phyloP scores from a whole-genome alignment of 2,329 filamentous ascomycete genomes.

The Mariannaea sp. region DNA sequence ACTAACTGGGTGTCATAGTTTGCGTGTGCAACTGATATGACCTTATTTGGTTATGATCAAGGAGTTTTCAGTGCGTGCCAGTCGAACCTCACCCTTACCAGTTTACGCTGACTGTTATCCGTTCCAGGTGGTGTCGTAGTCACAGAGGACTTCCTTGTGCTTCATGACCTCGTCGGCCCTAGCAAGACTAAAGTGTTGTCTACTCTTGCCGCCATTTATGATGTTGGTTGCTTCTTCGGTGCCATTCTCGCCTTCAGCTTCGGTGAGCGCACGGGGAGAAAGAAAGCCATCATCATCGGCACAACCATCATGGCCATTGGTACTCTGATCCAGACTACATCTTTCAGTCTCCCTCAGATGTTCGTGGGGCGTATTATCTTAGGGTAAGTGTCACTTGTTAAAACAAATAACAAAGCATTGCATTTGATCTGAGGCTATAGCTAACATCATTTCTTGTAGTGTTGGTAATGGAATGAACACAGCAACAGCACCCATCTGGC shows the following conservation, averaged over 20 bases:
- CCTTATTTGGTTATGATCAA: slow-evolving; percentile 9
- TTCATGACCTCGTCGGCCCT: slow-evolving; percentile 5
- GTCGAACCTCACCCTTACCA: background rate
- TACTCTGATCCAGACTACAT: slow-evolving; percentile 13
- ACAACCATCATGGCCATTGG: slow-evolving; percentile 12
- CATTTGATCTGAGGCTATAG: too few species aligned
- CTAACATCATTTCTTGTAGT: background rate
- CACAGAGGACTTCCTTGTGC: background rate
- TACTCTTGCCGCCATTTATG: slow-evolving; percentile 14
- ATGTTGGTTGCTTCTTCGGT: slow-evolving; percentile 19
- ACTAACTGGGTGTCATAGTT: background rate
- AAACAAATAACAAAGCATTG: too few species aligned
- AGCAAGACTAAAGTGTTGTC: slow-evolving; percentile 4
- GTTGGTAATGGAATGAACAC: slow-evolving; percentile 14
- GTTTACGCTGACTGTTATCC: background rate
- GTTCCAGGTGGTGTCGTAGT: slow-evolving; percentile 4
- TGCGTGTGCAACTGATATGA: slow-evolving; percentile 7
- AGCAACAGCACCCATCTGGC: slow-evolving; percentile 3
- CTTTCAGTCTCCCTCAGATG: slow-evolving; percentile 21
- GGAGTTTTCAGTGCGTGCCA: slow-evolving; percentile 4
- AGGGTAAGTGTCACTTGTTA: background rate
- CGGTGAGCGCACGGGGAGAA: slow-evolving; percentile 12
- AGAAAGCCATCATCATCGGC: slow-evolving; percentile 4
- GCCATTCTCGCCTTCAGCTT: slow-evolving; percentile 11
- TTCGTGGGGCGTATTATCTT: slow-evolving; percentile 6